These are phyloP conservation scores for Aegilops bicornis DNA, from an alignment of 176 grass and related monocot genomes.

Conservation along the genomic window DNA sequence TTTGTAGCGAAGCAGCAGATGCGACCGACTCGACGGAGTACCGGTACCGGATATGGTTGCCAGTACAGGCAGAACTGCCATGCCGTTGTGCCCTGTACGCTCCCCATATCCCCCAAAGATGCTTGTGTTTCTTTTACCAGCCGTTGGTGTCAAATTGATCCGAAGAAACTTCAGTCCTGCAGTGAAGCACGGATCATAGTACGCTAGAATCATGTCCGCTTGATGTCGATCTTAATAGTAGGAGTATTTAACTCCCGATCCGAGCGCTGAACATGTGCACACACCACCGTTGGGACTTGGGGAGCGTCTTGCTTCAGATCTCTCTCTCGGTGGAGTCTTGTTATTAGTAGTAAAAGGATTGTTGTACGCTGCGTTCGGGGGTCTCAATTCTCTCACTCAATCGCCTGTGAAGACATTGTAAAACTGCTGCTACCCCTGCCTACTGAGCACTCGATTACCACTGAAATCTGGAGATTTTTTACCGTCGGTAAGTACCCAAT, in stretches of 20 bases:
- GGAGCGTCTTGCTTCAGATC: constrained; percentile 23
- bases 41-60: background rate
- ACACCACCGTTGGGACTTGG: constrained; percentile 25
- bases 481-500: no score
- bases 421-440: no score
- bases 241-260: background rate
- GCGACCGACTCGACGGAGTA: background rate
- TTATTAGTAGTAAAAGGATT: background rate
- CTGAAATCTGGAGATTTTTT: no score
- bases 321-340: background rate
- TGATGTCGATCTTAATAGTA: background rate
- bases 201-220: background rate
- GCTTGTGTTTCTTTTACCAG: background rate
- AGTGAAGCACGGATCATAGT: background rate
- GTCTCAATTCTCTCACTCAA: background rate
- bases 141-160: background rate
- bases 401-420: no score
- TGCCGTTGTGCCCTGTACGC: constrained; percentile 21
- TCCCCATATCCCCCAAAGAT: constrained; percentile 12
- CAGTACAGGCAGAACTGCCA: background rate
- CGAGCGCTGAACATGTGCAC: constrained; percentile 26
- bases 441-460: background rate
- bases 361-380: background rate
- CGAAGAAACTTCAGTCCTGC: background rate
- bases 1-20: background rate